Evolutionary conservation across 306 rosid species (phyloP).

Genomic region (Acacia acuminata): DNA sequence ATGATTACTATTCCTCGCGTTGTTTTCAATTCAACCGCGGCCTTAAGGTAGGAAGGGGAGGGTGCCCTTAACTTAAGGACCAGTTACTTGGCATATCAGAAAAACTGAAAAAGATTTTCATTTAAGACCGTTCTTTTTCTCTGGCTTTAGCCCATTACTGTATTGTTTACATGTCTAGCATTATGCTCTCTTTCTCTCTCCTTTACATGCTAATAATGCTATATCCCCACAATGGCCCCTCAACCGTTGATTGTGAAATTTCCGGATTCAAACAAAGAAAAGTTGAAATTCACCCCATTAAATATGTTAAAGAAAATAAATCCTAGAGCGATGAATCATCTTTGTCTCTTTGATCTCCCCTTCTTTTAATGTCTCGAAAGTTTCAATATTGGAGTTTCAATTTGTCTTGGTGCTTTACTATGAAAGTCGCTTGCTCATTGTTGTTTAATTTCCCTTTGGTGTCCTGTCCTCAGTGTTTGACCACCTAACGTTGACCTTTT

Average conservation of each 20-base stretch:
- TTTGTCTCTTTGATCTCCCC: constrained; percentile 45
- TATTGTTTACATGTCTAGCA: constrained; percentile 15
- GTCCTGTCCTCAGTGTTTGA: constrained; percentile 55
- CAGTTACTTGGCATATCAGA: constrained; percentile 45
- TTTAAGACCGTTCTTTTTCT: constrained; percentile 29
- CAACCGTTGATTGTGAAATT: constrained; percentile 51
- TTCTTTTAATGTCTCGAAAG: constrained; percentile 52
- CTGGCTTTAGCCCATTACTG: constrained; percentile 28
- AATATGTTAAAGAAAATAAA: constrained; percentile 7
- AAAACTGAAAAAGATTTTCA: constrained; percentile 31
- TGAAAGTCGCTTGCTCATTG: constrained; percentile 40
- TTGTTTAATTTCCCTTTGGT: constrained; percentile 36
- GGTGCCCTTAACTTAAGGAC: constrained; percentile 45
- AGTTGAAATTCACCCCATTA: constrained; percentile 27
- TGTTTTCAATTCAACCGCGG: constrained; percentile 40
- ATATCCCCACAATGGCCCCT: constrained; percentile 36
- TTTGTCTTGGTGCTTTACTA: constrained; percentile 42
- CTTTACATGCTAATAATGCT: constrained; percentile 24
- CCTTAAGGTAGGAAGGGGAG: constrained; percentile 37
- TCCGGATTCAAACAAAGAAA: constrained; percentile 36
- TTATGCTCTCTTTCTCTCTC: constrained; percentile 19
- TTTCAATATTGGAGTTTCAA: constrained; percentile 47
- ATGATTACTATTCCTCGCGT: constrained; percentile 32
- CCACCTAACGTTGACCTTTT: constrained; percentile 52
- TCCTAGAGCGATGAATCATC: constrained; percentile 34